Base-by-base conservation (phyloP, 352 stramenopile genomes). In the Pythium dissimile region DNA sequence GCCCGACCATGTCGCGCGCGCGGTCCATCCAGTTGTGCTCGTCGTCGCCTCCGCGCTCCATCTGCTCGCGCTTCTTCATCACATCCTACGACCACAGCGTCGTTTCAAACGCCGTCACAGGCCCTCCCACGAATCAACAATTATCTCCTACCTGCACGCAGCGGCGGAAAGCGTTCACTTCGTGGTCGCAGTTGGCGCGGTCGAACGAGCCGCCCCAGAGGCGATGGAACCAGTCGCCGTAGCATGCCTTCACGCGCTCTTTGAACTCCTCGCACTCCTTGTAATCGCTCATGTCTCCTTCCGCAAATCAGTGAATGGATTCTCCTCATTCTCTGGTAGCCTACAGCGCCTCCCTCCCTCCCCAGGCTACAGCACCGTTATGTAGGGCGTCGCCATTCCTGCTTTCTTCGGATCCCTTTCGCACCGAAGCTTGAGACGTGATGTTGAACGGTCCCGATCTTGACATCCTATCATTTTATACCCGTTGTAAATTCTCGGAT, bases 201-300 rank as follows among this genome's bases (percentile, higher is more conserved):
- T 89, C 78, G 51, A 85, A 84, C 10, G 72, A 77, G 34, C 83
- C 83, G 23, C 69, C 68, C 78, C 81, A 88, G 37, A 92, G 72
- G 27, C 72, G 69, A 57, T 89, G 76, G 68, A 92, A 92, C 83
- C 83, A 92, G 64, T 85, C 80, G 35, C 72, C 78, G 66, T 92
- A 92, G 71, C 83, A 92, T 46, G 71, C 73, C 62, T 89, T 88
- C 30, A 89, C 83, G 42, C 80, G 80, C 53, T 88, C 76, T 67
- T 92, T 92, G 56, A 75, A 73, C 67, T 89, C 78, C 18, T 77
- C 69, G 57, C 83, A 92, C 72, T 89, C 83, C 49, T 73, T 65
- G 50, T 76, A 86, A 24, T 65, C 56, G 35, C 70, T 60, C 60
- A 72, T 75, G n/a, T 6, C 39, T 18, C 15, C 16, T 11, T 15